phyloP scores from a whole-genome alignment of 2,329 filamentous ascomycete genomes.

The Penicillium sp. region DNA sequence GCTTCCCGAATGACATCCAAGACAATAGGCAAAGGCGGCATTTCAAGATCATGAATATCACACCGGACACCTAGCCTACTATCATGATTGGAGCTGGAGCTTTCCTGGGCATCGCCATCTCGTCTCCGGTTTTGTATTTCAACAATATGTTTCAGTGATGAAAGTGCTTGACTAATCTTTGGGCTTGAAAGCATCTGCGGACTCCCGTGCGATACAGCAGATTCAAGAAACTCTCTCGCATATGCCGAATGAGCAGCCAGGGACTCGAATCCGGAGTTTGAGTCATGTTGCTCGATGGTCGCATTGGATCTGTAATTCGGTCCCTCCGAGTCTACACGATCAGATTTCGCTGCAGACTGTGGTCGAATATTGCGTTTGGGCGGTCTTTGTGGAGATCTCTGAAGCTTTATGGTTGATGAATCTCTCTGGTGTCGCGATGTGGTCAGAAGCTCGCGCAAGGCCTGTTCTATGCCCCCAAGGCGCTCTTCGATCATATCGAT shows the following conservation, averaged over 20 bases:
- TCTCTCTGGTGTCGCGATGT: slow-evolving; percentile 10
- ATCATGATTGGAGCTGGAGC: slow-evolving; percentile 33
- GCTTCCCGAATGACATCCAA: slow-evolving; percentile 35
- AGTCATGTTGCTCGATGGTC: slow-evolving; percentile 34
- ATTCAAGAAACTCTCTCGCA: slow-evolving; percentile 50
- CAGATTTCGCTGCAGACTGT: slow-evolving; percentile 7
- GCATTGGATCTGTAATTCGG: slow-evolving; percentile 25
- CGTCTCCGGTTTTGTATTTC: slow-evolving; percentile 38
- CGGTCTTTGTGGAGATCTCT: slow-evolving; percentile 12
- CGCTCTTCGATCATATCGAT: slow-evolving; percentile 58
- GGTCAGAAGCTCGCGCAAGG: slow-evolving; percentile 29
- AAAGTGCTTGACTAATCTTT: slow-evolving; percentile 44
- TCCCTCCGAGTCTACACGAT: slow-evolving; percentile 7
- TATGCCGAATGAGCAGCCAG: slow-evolving; percentile 54
- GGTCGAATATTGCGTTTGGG: slow-evolving; percentile 6
- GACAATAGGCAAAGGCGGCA: slow-evolving; percentile 43
- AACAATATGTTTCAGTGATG: slow-evolving; percentile 44
- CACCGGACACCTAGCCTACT: slow-evolving; percentile 21
- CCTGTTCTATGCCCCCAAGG: slow-evolving; percentile 52
- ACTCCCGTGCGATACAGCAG: slow-evolving; percentile 41
- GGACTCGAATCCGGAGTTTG: slow-evolving; percentile 48
- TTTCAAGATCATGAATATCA: slow-evolving; percentile 38
- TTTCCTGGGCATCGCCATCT: slow-evolving; percentile 28
- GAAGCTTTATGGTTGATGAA: neutral
- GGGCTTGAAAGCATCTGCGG: slow-evolving; percentile 39